phyloP scores from a whole-genome alignment of 176 grass and related monocot species.

The Areca catechu region DNA sequence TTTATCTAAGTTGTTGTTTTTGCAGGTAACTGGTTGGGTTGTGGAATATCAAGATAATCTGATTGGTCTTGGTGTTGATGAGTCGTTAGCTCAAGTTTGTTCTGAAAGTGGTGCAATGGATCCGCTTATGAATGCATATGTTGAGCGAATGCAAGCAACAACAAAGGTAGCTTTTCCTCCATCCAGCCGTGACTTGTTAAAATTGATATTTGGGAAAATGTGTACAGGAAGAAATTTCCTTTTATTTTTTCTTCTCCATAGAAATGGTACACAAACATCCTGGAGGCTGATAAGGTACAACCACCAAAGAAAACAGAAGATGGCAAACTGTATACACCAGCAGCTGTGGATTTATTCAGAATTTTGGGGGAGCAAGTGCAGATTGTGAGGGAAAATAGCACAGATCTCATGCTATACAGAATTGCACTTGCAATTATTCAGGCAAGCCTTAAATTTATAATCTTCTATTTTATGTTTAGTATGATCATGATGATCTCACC shows the following conservation, averaged over 20 bases:
- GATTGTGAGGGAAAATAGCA: conserved; percentile 96
- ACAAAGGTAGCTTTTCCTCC: conserved; percentile 59
- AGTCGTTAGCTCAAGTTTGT: conserved; percentile 97
- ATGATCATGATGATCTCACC: background rate
- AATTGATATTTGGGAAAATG: no score
- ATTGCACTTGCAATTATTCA: conserved; percentile 97
- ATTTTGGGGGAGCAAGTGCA: conserved; percentile 97
- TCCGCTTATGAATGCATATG: conserved; percentile 98
- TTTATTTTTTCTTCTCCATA: conserved; percentile 37
- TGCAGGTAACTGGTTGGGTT: conserved; percentile 97
- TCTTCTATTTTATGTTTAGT: no score
- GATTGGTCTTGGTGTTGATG: conserved; percentile 88
- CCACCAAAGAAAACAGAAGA: conserved; percentile 79
- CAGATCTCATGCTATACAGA: conserved; percentile 94
- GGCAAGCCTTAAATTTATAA: conserved; percentile 21
- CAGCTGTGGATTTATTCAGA: conserved; percentile 94
- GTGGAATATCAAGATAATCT: conserved; percentile 98
- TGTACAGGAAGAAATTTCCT: no score
- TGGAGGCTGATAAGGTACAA: conserved; percentile 97
- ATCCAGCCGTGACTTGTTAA: background rate
- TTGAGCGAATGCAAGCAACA: conserved; percentile 94
- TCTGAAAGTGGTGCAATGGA: conserved; percentile 99
- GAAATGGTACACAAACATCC: conserved; percentile 99
- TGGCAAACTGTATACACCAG: conserved; percentile 87
- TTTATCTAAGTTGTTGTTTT: conserved; percentile 17